A percentile compares a stretch with the other conserved stretches of the same genome.
Evolutionary conservation across 306 rosid genomes (phyloP).

Genomic region (Corylus heterophylla): DNA sequence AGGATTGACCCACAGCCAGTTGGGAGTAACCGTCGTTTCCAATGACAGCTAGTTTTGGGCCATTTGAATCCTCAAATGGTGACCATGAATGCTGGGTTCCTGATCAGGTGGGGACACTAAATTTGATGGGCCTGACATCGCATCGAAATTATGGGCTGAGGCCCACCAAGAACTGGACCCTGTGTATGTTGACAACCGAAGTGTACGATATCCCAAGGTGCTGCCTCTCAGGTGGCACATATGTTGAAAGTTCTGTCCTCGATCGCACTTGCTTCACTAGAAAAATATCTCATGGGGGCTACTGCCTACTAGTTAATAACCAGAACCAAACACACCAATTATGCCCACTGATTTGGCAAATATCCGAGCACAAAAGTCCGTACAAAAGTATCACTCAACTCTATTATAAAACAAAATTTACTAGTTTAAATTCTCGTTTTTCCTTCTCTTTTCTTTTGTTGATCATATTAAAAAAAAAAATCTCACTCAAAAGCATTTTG

Average conservation of each 20-base stretch:
- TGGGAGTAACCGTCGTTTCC: background rate
- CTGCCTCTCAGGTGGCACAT: slow-evolving; percentile 6
- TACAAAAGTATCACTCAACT: too few relatives aligned
- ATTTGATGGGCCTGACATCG: background rate
- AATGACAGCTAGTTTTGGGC: slow-evolving; percentile 15
- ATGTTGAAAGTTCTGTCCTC: background rate
- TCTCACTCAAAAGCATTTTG: too few relatives aligned
- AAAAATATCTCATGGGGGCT: background rate
- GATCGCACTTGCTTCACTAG: background rate
- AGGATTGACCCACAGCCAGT: slow-evolving; percentile 17
- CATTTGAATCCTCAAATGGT: background rate
- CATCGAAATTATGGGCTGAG: slow-evolving; percentile 12
- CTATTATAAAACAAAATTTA: too few relatives aligned
- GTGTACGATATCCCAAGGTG: background rate
- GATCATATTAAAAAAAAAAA: too few relatives aligned
- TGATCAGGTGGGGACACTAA: background rate
- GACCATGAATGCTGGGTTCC: background rate
- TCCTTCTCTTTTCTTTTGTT: too few relatives aligned
- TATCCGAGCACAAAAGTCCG: background rate
- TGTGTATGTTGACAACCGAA: background rate
- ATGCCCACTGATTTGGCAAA: background rate
- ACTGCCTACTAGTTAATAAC: background rate
- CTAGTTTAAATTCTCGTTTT: too few relatives aligned
- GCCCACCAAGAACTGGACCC: slow-evolving; percentile 8
- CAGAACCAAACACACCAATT: background rate